phyloP scores from a whole-genome alignment of 306 rosid genomes.

The Fagus crenata region DNA sequence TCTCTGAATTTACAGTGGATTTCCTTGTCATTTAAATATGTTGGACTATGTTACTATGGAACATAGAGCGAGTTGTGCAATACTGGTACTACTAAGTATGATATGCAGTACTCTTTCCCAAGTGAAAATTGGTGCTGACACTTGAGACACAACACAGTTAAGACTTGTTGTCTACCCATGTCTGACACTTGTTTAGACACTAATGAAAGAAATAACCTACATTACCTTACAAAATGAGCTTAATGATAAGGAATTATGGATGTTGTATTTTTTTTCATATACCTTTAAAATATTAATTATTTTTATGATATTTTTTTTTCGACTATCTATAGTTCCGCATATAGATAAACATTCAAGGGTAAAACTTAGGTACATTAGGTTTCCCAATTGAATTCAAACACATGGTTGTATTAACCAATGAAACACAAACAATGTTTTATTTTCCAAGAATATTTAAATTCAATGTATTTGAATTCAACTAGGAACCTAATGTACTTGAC shows the following conservation, averaged over 20 bases:
- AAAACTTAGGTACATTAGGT: no score
- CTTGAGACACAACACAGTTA: neutral
- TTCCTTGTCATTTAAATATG: conserved; percentile 1
- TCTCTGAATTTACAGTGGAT: neutral
- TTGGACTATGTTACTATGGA: neutral
- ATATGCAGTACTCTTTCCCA: neutral
- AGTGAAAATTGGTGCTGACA: neutral
- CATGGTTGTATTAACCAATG: no score
- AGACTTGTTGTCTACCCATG: neutral
- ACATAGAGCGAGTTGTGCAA: neutral
- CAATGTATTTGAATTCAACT: no score
- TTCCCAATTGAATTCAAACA: no score
- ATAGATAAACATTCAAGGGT: neutral
- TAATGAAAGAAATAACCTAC: neutral
- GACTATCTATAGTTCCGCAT: neutral
- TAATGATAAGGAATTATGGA: neutral
- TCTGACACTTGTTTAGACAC: neutral
- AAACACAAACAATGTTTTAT: no score
- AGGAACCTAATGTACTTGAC: no score
- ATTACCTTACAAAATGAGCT: neutral
- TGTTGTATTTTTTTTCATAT: neutral
- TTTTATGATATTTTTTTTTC: neutral
- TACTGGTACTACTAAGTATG: neutral
- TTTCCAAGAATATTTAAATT: no score
- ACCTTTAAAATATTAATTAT: neutral